Evolutionary conservation across 2,329 filamentous ascomycete genomes (phyloP), one percentile per base, ranked within the genome.

Genomic region (Periconia macrospinosa): DNA sequence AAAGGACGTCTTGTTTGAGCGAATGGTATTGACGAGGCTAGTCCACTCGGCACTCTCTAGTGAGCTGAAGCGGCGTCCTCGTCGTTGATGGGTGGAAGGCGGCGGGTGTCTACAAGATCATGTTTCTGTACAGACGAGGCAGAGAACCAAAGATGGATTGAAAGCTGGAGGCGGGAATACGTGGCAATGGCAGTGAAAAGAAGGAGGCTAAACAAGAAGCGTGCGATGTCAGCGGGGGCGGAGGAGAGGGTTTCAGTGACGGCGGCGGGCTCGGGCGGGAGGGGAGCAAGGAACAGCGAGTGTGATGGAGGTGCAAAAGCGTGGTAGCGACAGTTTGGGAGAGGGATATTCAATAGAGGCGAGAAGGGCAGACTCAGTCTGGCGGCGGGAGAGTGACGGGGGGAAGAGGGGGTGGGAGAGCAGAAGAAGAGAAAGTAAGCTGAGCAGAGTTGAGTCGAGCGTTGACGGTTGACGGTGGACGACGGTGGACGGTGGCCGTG

Each of bases 401-500:
- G 8, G 8, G 23, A 27, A n/a, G 23, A 8, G 23, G 23, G 23
- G 23, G 19, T 23, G 37, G 9, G 14, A 27, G 19, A 35, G 23
- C 23, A 53, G 42, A 41, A 15, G 33, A 13, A 37, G 33, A 37
- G 33, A 37, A 40, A 42, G 35, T 35, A 41, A 17, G 42, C 37
- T 51, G 44, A 43, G 42, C 9, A 40, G 19, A 48, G 42, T 9
- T 27, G 14, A 18, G 55, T n/a, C n/a, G n/a, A 58, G 44, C 45
- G 57, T 57, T 57, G 57, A 27, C 5, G 23, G 55, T 27, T 8
- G 23, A 59, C 41, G 45, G 57, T 57, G 55, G 57, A 55, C 30
- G 57, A 27, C 5, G 23, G 55, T 27, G 5, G 23, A 59, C 41
- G 45, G 57, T 57, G 55, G 57, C 54, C 30, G n/a, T n/a, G n/a